Base-by-base conservation (phyloP, 2,329 filamentous ascomycete species). In the Phaeophleospora eucalypticola region DNA sequence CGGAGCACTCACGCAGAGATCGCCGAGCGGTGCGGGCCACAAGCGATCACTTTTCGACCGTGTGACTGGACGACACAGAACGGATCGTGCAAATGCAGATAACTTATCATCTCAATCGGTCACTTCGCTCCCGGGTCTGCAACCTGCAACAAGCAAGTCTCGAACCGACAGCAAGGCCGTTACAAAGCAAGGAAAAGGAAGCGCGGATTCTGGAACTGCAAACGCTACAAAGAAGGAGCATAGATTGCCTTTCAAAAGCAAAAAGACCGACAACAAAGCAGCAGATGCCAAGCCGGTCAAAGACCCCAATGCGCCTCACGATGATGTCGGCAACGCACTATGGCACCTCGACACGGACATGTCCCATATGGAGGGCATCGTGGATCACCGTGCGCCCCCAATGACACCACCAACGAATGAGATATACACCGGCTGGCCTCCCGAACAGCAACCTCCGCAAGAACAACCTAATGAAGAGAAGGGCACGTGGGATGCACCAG, bases 261-360 rank as follows among this genome's bases (percentile, higher is more conserved):
- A 67, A 40, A 57, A 56, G 49, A 79, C 76, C 58, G 72, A 73
- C 41, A 49, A 53, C 19, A 68, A 68, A 27, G 71, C 71, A 36
- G 65, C 69, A 41, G 70, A 68, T 4, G 60, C 61, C 17, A 68
- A 67, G 42, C 65, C 64, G 17, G 65, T 67, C 46, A 76, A 78
- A 43, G 77, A 78, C 43, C 64, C 64, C 14, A 68, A 67, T 46
- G 58, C 56, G 19, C 48, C 52, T 35, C 58, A 58, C 19, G 48
- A 59, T 20, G 56, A 62, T 7, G 58, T 58, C 17, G 53, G 49
- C 18, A 55, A 61, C 37, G 79, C 78, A 10, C 68, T 89, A 37
- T 95, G 85, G 69, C 80, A 80, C 60, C 79, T 97, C 19, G 91
- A 97, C 66, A 94, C 88, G 2, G 86, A 97, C 64, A 78, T 97